phyloP scores from a whole-genome alignment of 1,284 basidiomycete species.

The Boletus subluridellus region DNA sequence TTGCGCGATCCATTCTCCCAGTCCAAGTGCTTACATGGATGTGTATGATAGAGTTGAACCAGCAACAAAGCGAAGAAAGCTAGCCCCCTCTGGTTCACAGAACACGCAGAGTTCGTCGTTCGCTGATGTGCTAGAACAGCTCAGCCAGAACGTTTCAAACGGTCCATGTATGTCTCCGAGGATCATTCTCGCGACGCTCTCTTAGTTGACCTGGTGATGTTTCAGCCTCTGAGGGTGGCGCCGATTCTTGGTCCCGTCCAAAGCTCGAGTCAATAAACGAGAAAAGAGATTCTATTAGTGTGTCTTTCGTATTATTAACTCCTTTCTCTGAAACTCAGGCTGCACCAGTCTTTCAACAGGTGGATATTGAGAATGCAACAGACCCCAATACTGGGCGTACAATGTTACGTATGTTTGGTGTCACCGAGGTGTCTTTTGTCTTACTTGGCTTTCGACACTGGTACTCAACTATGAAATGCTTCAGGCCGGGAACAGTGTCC shows the following conservation, averaged over 20 bases:
- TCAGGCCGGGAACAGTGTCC: constrained; percentile 81
- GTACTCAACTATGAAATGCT: constrained; percentile 8
- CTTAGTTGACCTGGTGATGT: not conserved
- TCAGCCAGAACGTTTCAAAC: constrained; percentile 62
- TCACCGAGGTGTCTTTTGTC: constrained; percentile 62
- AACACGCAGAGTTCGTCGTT: constrained; percentile 51
- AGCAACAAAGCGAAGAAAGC: constrained; percentile 57
- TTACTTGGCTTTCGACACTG: not conserved
- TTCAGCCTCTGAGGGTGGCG: constrained; percentile 67
- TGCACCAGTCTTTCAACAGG: constrained; percentile 82
- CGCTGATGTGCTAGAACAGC: constrained; percentile 69
- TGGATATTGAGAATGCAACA: constrained; percentile 79
- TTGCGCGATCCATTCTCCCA: not conserved
- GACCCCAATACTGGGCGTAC: constrained; percentile 47
- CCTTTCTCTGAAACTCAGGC: not conserved
- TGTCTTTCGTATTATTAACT: constrained; percentile 9
- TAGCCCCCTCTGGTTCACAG: constrained; percentile 35
- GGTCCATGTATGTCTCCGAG: constrained; percentile 38
- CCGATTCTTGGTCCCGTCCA: constrained; percentile 78
- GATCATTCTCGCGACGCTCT: not conserved
- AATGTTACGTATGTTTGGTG: constrained; percentile 79
- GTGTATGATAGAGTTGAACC: constrained; percentile 37
- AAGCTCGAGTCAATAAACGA: constrained; percentile 53
- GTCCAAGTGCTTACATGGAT: constrained; percentile 4
- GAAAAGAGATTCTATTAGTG: constrained; percentile 60